Evolutionary conservation across 202 grass and related monocot genomes (phyloP), one percentile per base, ranked within the genome.

Genomic region (Alloteropsis angusta): DNA sequence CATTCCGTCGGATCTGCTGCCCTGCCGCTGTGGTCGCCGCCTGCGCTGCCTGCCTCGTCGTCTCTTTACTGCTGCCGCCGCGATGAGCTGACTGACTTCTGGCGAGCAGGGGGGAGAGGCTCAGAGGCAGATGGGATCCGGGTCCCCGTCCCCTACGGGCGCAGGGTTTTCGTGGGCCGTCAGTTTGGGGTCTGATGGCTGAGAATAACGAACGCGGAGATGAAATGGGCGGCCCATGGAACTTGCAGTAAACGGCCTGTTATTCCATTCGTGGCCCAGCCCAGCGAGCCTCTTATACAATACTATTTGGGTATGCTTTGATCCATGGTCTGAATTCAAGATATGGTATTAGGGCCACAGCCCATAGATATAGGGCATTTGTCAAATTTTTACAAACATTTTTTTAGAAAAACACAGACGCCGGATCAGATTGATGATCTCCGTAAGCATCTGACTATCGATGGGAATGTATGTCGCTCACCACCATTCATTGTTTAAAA

Each of bases 1-100:
- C 82, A 88, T 88, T 4, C 38, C 58, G n/a, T 25, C 64, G 66
- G 82, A 88, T 88, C 87, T 72, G 65, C 47, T 26, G 53, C 49
- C 49, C 2, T 6, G 65, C 60, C 42, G 69, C 42, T 60, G 25
- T 28, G 12, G 60, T 44, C 76, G 72, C 42, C 64, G 62, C 18
- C 69, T 21, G 4, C 47, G 15, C 5, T 62, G 17, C 61, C 36
- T 50, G 28, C 9, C 77, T 23, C 23, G 52, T 61, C 68, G 58
- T 35, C 67, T 49, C 32, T 13, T 23, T 1, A 3, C 28, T 36
- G 41, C 50, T 15, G 32, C 42, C 70, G 81, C 55, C 38, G 71
- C 55, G 76, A 22, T 21, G 86, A 83, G 58, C 59, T 32, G 68
- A 11, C 2, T 38, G 41, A 46, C 39, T 45, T 62, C 47, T 54